Percentiles rank a stretch among this genome's conserved stretches.
Conservation (phyloP, 805 yeast species). For the Candida rishiriensis region DNA sequence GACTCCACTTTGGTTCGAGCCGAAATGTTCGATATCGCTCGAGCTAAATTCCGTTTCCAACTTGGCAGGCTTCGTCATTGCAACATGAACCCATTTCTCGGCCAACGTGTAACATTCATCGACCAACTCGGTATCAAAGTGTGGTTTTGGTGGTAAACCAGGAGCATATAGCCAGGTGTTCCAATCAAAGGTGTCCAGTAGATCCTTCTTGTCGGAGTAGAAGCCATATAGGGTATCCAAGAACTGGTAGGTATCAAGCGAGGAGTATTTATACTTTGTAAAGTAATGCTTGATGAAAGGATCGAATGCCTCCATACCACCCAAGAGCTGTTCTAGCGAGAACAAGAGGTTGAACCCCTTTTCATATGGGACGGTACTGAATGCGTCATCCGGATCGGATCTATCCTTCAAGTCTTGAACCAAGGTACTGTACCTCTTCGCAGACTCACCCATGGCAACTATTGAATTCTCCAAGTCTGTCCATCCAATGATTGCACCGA, state of each 20-base stretch:
- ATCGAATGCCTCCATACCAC: constrained; percentile 72
- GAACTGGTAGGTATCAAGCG: constrained; percentile 80
- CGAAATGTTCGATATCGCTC: constrained; percentile 52
- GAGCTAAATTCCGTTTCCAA: constrained; percentile 36
- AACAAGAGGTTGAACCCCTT: constrained; percentile 80
- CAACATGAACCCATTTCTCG: constrained; percentile 52
- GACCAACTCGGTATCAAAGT: constrained; percentile 74
- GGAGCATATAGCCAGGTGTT: constrained; percentile 74
- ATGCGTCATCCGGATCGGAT: constrained; percentile 85
- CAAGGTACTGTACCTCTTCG: constrained; percentile 52
- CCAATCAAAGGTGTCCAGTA: constrained; percentile 79
- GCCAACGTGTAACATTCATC: constrained; percentile 68
- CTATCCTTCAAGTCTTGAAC: constrained; percentile 67
- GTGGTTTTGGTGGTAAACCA: constrained; percentile 87
- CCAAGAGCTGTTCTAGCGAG: constrained; percentile 65
- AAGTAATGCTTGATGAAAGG: constrained; percentile 79
- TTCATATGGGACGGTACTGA: constrained; percentile 85
- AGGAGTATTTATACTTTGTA: constrained; percentile 57
- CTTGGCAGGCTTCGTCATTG: constrained; percentile 24
- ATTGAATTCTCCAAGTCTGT: constrained; percentile 67
- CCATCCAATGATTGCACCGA: constrained; percentile 87
- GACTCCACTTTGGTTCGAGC: constrained; percentile 74
- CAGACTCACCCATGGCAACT: constrained; percentile 53
- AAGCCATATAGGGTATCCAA: constrained; percentile 70
- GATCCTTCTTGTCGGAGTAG: constrained; percentile 36